Evolutionary conservation across 768 basidiomycete genomes (phyloP), one percentile per base, ranked within the genome.

Genomic region (Neoboletus magnificus): DNA sequence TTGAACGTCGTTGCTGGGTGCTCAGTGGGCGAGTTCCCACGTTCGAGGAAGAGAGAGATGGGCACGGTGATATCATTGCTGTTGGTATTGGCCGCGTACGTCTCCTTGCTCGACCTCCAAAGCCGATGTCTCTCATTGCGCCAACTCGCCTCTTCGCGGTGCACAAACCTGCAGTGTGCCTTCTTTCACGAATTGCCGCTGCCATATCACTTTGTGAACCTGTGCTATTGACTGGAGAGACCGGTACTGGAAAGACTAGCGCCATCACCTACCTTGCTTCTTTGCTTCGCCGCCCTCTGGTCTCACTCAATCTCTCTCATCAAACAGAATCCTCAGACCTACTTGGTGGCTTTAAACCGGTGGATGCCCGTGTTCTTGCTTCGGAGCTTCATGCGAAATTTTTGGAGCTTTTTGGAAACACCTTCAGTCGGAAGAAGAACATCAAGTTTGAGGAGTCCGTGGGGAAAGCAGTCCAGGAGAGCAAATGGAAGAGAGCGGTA

Each of bases 191-290:
- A 16, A 86, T 98, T 36, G 83, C 85, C 3, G 85, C 83, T 22
- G 82, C 88, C 0, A 77, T 93, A 44, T 77, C 85, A 0, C 76
- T 88, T 44, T 73, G 73, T 15, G 97, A 99, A 66, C 93, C 97
- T 5, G 77, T 95, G 5, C 80, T 99, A 9, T 80, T 99, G 25
- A 93, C 94, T 0, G 97, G 97, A 44, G 97, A 99, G 76, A 99
- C 97, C 2, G 97, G 97, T n/a, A 99, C 97, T 1, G 97, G 97
- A 15, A 99, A 99, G 73, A 99, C 97, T 0, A 95, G 94, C 50
- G 82, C 85, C 20, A 83, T 99, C 16, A 90, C 93, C 3, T 85
- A 97, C 64, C 79, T 98, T 30, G 88, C 97, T 12, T 79, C 85
- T 2, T 71, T 90, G n/a, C 79, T 97, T 29, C 80, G 79, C 8